Base-by-base conservation (phyloP, 2,329 filamentous ascomycete species). In the Fusarium sp. region DNA sequence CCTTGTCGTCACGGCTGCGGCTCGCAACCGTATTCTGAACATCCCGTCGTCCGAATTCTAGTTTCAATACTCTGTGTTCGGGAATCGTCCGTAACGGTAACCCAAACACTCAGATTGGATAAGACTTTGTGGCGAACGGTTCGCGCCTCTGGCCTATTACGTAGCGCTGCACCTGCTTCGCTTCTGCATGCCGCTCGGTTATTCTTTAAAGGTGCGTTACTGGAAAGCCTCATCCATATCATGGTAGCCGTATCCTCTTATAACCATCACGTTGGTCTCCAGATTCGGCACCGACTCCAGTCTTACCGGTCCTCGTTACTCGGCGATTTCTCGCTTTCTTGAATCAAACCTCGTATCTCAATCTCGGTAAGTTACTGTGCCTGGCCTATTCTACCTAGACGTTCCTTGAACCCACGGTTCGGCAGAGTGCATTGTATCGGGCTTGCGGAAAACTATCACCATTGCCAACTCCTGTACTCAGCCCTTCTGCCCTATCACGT, bases 31-130 rank as follows among this genome's bases (percentile, higher is more conserved):
- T 57, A 62, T 61, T 61, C 54, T 68, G 47, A 66, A 73, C 75
- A 75, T 77, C 73, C 74, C 48, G 74, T 76, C 74, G 74, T 68
- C 75, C 76, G 73, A 74, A 46, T 41, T 51, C 56, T 56, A 70
- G 30, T 41, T 50, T 66, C 48, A 56, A 42, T 54, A 55, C 53
- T 57, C 25, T 50, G 28, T 62, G 43, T 59, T 75, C 71, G 73
- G 73, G 62, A 66, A 65, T 63, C 72, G 49, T 72, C 73, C 71
- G 72, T 71, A 57, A 68, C 45, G 60, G 60, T 53, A 65, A 49
- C 51, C 30, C 43, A n/a, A 32, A 53, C 55, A 56, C 51, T 56
- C 64, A 69, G 60, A 47, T 60, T 65, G 65, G 66, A 45, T 25
- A 58, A 59, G 49, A 59, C 61, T 32, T 62, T 54, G 63, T 57